Evolutionary conservation across 163 green algal species (phyloP).

Genomic region (Prototheca wickerhamii): DNA sequence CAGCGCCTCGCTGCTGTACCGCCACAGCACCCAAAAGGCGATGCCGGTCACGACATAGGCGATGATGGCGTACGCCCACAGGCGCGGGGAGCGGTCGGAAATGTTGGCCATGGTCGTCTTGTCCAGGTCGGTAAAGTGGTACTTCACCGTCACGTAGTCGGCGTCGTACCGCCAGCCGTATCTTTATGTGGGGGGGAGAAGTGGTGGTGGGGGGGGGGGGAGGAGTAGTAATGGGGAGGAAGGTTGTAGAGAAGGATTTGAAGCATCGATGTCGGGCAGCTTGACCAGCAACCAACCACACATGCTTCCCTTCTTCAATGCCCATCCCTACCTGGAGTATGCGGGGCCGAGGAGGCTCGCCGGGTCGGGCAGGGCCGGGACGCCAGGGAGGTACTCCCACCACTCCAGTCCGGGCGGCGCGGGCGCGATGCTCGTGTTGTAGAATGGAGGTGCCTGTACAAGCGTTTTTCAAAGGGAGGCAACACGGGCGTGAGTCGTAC

Average conservation of each 20-base stretch:
- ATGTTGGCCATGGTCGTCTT: conserved; percentile 33
- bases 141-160: conserved; percentile 9
- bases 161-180: conserved; percentile 21
- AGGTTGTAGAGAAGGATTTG: too few relatives aligned
- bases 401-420: conserved; percentile 40
- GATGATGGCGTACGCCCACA: conserved; percentile 25
- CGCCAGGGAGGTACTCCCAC: conserved; percentile 31
- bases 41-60: conserved; percentile 15
- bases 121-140: conserved; percentile 27
- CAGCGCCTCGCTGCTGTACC: conserved; percentile 26
- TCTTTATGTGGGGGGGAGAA: too few relatives aligned
- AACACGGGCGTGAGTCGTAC: too few relatives aligned
- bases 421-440: conserved; percentile 17
- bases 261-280: too few relatives aligned
- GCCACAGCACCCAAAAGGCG: conserved; percentile 7
- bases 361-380: conserved; percentile 23
- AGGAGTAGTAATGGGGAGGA: not conserved
- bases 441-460: conserved; percentile 34
- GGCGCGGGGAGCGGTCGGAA: not conserved
- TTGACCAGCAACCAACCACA: not conserved
- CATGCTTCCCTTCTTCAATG: not conserved
- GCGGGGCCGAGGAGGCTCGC: not conserved
- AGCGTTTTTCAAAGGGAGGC: too few relatives aligned
- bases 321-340: conserved; percentile 7
- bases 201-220: too few relatives aligned